These are phyloP conservation scores for Sindora glabra DNA, from an alignment of 306 rosid species.

Conservation along the genomic window DNA sequence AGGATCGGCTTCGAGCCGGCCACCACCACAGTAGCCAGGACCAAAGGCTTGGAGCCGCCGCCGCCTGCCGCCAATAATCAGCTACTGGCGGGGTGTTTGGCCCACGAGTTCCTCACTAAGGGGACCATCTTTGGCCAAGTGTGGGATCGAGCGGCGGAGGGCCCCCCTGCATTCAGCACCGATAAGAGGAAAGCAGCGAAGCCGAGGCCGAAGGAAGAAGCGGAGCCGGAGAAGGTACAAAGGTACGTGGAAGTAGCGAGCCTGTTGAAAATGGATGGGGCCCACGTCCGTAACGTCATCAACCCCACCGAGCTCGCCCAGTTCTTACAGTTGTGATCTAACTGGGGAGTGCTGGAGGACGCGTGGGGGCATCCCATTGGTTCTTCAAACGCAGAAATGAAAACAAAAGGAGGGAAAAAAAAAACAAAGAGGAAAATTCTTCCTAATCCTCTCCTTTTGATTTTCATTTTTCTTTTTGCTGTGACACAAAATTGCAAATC, in stretches of 20 bases:
- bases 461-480: neutral
- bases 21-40: no score
- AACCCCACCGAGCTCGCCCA: conserved; percentile 79
- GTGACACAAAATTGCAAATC: no score
- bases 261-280: conserved; percentile 48
- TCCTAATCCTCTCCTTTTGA: neutral
- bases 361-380: conserved; percentile 31
- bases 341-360: neutral
- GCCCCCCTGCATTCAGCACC: neutral
- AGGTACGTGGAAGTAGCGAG: conserved; percentile 64
- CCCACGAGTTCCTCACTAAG: conserved; percentile 72
- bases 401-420: no score
- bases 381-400: no score
- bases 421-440: neutral
- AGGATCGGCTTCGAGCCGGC: conserved; percentile 8
- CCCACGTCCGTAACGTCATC: conserved; percentile 64
- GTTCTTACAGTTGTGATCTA: conserved; percentile 58
- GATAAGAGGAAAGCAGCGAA: neutral
- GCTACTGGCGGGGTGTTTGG: conserved; percentile 74
- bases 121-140: conserved; percentile 70
- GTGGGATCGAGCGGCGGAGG: conserved; percentile 40
- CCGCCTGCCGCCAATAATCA: conserved; percentile 31
- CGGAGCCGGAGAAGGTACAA: conserved; percentile 25
- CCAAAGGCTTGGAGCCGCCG: neutral
- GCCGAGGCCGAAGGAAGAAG: conserved; percentile 2